A percentile compares a stretch with the other conserved stretches of the same genome.
phyloP scores from a whole-genome alignment of 176 grass and related monocot genomes.

The Aegilops umbellulata region DNA sequence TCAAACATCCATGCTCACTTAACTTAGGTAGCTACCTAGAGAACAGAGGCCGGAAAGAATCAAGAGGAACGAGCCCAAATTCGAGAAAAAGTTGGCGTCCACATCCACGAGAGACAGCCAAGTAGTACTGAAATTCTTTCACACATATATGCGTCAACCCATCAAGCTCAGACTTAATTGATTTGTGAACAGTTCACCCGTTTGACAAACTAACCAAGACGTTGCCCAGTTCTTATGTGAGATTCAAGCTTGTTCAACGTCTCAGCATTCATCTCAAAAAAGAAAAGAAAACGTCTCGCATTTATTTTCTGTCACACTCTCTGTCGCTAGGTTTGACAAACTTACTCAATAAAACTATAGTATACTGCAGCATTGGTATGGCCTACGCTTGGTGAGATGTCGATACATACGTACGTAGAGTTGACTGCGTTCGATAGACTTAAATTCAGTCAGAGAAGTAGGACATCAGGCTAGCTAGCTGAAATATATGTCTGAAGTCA shows the following conservation, averaged over 20 bases:
- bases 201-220: constrained; percentile 29
- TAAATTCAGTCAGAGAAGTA: constrained; percentile 24
- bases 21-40: constrained; percentile 19
- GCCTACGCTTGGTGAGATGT: no score
- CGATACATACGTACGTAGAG: neutral
- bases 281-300: neutral
- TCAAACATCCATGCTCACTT: constrained; percentile 65
- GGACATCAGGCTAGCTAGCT: neutral
- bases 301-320: constrained; percentile 36
- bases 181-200: constrained; percentile 40
- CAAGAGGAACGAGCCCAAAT: constrained; percentile 10
- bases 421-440: neutral
- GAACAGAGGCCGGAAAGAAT: constrained; percentile 15
- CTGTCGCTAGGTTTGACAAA: constrained; percentile 32
- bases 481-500: constrained; percentile 32
- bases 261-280: neutral
- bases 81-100: constrained; percentile 23
- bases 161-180: constrained; percentile 6
- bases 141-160: neutral
- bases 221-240: constrained; percentile 2
- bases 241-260: constrained; percentile 32
- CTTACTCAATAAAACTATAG: neutral
- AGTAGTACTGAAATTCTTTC: constrained; percentile 19
- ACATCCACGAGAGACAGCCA: constrained; percentile 25
- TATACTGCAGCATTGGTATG: no score